Base-by-base conservation (phyloP, 805 yeast species). In the Tetrapisispora phaffii region DNA sequence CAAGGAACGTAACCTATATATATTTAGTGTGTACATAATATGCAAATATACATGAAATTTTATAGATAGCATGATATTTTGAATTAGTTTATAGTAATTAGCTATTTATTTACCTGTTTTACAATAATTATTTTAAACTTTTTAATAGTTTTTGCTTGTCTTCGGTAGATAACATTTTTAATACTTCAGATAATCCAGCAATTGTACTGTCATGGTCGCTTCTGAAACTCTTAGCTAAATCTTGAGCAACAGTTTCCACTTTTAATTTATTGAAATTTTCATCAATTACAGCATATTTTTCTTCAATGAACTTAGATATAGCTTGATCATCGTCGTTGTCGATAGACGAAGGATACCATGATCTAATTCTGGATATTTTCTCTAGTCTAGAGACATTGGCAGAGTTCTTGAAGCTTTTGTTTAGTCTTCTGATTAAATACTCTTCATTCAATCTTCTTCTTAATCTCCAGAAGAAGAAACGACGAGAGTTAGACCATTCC, bases 391-490 rank as follows among this genome's bases (percentile, higher is more conserved):
- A 71, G 19, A 38, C 17, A 8, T 24, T 17, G 4, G 17, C 5
- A 20, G 82, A 74, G 44, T 68, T 65, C 42, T 79, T 71, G 46
- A 84, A 65, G 47, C 78, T 81, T 47, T 77, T 80, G 44, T 79
- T 77, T 54, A 89, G 76, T 61, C 84, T 76, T 66, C 76, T 80
- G 65, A 87, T 71, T 63, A 90, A 72, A 67, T 87, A 86, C 66
- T 86, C 95, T 69, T 93, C 98, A 63, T 85, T 82, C 67, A 93
- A 73, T 67, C 96, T 86, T 70, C 98, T 83, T 72, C 97, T 85
- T 50, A 87, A 77, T 69, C 99, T 82, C 98, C 98, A 93, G 93
- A 86, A 93, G 80, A 93, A 93, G 80, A 76, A 85, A 60, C 97
- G 80, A 74, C 99, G 86, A 26, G 97, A 77, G 42, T 88, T 75